Base-by-base conservation (phyloP, 2,329 filamentous ascomycete genomes). In the Pseudogymnoascus sp. region DNA sequence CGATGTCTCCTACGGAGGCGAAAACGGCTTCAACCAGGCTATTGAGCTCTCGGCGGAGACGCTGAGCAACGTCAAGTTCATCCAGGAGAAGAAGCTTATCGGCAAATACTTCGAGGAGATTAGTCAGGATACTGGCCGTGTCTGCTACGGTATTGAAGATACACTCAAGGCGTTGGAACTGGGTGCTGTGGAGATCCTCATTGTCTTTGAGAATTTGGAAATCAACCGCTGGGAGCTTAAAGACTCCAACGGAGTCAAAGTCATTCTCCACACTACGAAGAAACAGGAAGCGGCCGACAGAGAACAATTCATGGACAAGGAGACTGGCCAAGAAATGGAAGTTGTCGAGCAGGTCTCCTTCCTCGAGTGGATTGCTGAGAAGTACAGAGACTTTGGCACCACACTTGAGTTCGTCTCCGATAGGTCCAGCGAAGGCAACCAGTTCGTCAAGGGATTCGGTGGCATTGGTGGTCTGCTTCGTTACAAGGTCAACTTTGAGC, bases 401-500 rank as follows among this genome's bases (percentile, higher is more conserved):
- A 89, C 87, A 34, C 86, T 99, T 48, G 95, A 99, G 78, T 99
- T 99, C 72, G 95, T 99, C 69, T 97, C 95, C 60, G 96, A 99
- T 77, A 89, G 92, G 69, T 98, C 93, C 66, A 96, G 91, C 67
- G 95, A 99, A 80, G 95, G 95, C 76, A 99, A 99, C 80, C 95
- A 99, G 82, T 99, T 99, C 79, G 95, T 99, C 74, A 98, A 97
- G 83, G 95, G 95, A 68, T 99, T 99, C 75, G 95, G 95, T 88
- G 95, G 95, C 75, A 96, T 99, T 72, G 95, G 95, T 71, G 93
- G 93, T 69, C 89, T 99, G 74, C 87, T 99, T 76, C 92, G 95
- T 72, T 99, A 99, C 87, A 97, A 97, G 83, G 92, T 99, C 83
- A 99, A 99, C 83, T 99, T 99, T 81, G 96, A 99, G 81, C 96